Evolutionary conservation across 768 basidiomycete genomes (phyloP), one percentile per base, ranked within the genome.

Genomic region (Collybiopsis confluens): DNA sequence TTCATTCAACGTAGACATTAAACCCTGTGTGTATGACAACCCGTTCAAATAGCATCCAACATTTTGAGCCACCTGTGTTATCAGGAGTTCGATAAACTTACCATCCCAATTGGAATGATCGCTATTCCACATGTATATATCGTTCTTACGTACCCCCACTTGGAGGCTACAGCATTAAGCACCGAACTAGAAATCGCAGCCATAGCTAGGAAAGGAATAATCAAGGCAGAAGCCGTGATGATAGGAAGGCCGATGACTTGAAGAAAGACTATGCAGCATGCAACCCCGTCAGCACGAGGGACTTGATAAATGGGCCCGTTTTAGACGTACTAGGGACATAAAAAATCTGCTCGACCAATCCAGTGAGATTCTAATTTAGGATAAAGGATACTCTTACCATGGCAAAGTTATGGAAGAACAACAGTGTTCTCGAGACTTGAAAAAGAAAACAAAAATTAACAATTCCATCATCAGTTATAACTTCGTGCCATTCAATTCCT

Each of bases 371-470:
- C 37, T 45, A 33, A 43, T 44, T 55, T 37, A 28, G 21, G 30
- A 44, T 27, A 23, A 26, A 18, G 21, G 4, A 11, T 24, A 23
- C 38, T 56, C 59, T 45, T 53, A 60, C 64, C 55, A 55, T 56
- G 10, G 64, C 51, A 44, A 58, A 64, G 11, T 63, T 55, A 54
- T 61, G 65, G 53, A 64, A 66, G 51, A 64, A 64, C n/a, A 62
- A 45, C 16, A 63, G 38, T 20, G 56, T 58, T 21, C 63, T 60
- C 11, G 57, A 30, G 18, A 62, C 62, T 63, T 47, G 18, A 48
- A 9, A 16, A n/a, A 33, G n/a, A 30, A 36, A 42, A n/a, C n/a
- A n/a, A n/a, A n/a, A n/a, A n/a, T n/a, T n/a, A 46, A 20, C 35
- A 44, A 11, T 24, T 8, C 6, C 13, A 33, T 7, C 40, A 5